These are phyloP conservation scores for Jatropha curcas DNA, from an alignment of 345 rosid species.

Conservation along the genomic window DNA sequence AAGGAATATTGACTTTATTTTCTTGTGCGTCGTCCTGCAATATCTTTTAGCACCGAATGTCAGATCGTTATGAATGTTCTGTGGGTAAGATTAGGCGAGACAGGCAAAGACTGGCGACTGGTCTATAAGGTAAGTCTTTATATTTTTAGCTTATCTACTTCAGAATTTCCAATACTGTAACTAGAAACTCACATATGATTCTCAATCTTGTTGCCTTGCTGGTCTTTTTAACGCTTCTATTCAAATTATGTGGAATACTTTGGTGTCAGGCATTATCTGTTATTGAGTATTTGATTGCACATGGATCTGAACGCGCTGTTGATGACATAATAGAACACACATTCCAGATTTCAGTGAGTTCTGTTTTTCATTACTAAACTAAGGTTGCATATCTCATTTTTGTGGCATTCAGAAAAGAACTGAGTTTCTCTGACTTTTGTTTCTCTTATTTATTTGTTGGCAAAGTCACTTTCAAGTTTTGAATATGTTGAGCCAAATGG, in stretches of 20 bases:
- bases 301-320: conserved; percentile 98
- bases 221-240: conserved; percentile 4
- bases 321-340: conserved; percentile 97
- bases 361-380: conserved; percentile 12
- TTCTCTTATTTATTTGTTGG: conserved; percentile 25
- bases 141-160: conserved; percentile 11
- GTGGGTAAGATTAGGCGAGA: conserved; percentile 87
- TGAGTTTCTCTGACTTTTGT: conserved; percentile 27
- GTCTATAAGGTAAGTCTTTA: conserved; percentile 77
- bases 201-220: conserved; percentile 9
- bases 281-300: conserved; percentile 85
- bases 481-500: conserved; percentile 96
- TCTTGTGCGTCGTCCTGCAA: conserved; percentile 10
- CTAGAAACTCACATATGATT: conserved; percentile 4
- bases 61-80: conserved; percentile 94
- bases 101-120: conserved; percentile 97
- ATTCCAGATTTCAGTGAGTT: conserved; percentile 89
- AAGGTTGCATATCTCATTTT: conserved; percentile 1
- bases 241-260: conserved; percentile 14
- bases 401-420: neutral
- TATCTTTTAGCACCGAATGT: conserved; percentile 73
- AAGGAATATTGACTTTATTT: conserved; percentile 1
- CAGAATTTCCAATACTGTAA: neutral
- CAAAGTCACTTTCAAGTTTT: conserved; percentile 88
- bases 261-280: conserved; percentile 78